Evolutionary conservation across 345 rosid genomes (phyloP).

Genomic region (Carallia pectinifolia): DNA sequence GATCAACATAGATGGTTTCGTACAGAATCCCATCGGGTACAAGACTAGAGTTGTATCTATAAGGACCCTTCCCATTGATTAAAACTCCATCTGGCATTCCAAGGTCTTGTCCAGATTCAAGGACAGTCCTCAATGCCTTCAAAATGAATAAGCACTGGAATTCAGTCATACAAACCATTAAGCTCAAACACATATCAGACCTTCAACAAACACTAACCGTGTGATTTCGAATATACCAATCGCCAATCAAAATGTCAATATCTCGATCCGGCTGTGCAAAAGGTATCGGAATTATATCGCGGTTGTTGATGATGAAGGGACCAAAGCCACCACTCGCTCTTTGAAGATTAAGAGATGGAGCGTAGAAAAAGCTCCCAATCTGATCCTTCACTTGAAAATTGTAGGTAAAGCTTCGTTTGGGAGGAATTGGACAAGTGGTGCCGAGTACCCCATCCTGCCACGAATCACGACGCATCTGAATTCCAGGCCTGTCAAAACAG

Average conservation of each 20-base stretch:
- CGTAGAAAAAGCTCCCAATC: conserved; percentile 15
- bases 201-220: conserved; percentile 47
- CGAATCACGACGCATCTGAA: conserved; percentile 13
- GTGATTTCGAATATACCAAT: conserved; percentile 83
- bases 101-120: neutral
- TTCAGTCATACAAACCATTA: conserved; percentile 1
- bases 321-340: conserved; percentile 3
- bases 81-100: conserved; percentile 6
- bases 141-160: neutral
- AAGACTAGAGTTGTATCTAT: neutral
- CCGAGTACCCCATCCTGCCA: conserved; percentile 14
- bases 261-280: conserved; percentile 80
- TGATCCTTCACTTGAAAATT: conserved; percentile 16
- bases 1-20: neutral
- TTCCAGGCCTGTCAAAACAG: conserved; percentile 12
- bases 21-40: neutral
- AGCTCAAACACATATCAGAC: neutral
- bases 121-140: neutral
- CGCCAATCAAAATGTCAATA: conserved; percentile 62
- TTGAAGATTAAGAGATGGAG: conserved; percentile 6
- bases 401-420: conserved; percentile 13
- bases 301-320: neutral
- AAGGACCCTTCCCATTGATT: conserved; percentile 2
- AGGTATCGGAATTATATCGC: conserved; percentile 53
- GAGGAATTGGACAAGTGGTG: conserved; percentile 13